Conservation (phyloP, 2,329 filamentous ascomycete genomes). For the Xylaria sp. region DNA sequence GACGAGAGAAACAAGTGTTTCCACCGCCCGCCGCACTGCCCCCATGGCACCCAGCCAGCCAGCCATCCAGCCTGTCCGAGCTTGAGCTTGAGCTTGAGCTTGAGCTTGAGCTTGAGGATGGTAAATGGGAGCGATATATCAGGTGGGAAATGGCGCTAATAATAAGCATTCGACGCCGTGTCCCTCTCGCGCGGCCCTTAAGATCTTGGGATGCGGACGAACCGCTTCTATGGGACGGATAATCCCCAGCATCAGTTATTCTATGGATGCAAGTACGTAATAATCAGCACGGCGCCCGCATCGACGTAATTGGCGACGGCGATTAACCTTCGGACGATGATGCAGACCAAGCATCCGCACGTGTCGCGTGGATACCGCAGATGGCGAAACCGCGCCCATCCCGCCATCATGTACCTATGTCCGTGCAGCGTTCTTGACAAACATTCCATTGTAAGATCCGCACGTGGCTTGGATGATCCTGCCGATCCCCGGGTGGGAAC, state of each 20-base stretch:
- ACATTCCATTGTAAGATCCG: neutral
- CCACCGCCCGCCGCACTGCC: no score
- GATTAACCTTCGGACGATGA: neutral
- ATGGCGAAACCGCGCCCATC: no score
- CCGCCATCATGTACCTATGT: neutral
- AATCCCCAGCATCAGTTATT: no score
- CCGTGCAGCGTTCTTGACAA: neutral
- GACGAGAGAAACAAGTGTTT: no score
- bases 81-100: no score
- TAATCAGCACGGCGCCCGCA: neutral
- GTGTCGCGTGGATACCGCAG: neutral
- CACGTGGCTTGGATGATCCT: constrained; percentile 22
- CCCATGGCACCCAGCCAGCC: no score
- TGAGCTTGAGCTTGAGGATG: no score
- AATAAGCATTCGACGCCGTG: neutral
- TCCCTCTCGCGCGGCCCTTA: neutral
- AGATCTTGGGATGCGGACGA: no score
- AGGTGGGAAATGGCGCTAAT: neutral
- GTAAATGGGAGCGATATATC: no score
- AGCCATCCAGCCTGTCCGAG: neutral
- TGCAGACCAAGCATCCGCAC: neutral
- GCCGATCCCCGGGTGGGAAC: constrained; percentile 18
- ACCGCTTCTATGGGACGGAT: no score
- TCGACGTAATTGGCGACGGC: neutral
- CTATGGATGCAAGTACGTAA: neutral